Base-by-base conservation (phyloP, 2,329 filamentous ascomycete species). In the Thermoascus crustaceus region DNA sequence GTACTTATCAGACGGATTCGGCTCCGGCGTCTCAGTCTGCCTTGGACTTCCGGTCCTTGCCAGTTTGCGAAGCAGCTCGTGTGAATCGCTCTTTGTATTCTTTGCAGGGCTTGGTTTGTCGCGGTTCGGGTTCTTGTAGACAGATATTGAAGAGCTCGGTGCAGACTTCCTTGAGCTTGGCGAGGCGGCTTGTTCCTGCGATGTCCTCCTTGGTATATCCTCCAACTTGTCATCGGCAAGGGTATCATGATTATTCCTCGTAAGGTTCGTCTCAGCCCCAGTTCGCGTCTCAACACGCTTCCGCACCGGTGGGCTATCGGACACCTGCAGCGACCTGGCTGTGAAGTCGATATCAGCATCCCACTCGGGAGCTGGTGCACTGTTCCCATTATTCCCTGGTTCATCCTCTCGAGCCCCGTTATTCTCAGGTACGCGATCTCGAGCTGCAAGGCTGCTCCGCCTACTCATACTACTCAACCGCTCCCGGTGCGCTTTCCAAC, bases 41-140 rank as follows among this genome's bases (percentile, higher is more conserved):
- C 48, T 52, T 7, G 60, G 57, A 30, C 50, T 63, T 29, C 59
- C 58, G 6, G 53, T 53, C 36, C 65, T 53, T 3, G 63, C 57
- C 7, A 69, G 47, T 38, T 54, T 63, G 30, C 63, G 61, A 24
- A 68, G 48, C 27, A 67, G 50, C n/a, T 64, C 59, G 22, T 58
- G 53, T 2, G 63, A 65, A 35, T 63, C 57, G 27, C 52, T 48
- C 35, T 54, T 60, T 29, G 42, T 46, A n/a, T n/a, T n/a, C n/a
- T n/a, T n/a, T n/a, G n/a, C 11, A 50, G 27, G 40, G 38, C 46
- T 55, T 11, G 52, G 48, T 37, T 51, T 58, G 23, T 41, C 52
- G 21, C 53, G 52, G 5, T 41, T 46, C 6, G 54, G 50, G 23
- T 47, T 55, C 33, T 59, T 58, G 38, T 54, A 63, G 7, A 64